Evolutionary conservation across 345 rosid genomes (phyloP).

Genomic region (Punica granatum): DNA sequence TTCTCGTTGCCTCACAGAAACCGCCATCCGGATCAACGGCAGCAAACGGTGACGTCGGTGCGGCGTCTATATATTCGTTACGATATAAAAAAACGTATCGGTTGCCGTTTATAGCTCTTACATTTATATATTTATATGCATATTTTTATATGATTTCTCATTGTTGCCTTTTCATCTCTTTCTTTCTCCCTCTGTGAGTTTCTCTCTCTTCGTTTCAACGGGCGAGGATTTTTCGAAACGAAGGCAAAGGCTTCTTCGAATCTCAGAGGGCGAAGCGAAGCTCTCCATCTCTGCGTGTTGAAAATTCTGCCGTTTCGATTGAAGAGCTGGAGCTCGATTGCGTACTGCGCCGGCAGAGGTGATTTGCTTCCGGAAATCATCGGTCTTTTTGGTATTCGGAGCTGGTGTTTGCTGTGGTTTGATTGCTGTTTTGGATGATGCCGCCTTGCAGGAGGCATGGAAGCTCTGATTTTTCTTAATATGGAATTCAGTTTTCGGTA

Average conservation of each 20-base stretch:
- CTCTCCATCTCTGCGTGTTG: conserved; percentile 1
- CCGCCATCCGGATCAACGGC: conserved; percentile 24
- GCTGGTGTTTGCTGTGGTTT: background rate
- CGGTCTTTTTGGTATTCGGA: background rate
- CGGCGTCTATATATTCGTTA: conserved; percentile 47
- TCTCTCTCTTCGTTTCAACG: conserved; percentile 63
- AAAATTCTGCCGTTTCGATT: background rate
- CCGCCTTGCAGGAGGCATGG: background rate
- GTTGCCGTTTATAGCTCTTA: background rate
- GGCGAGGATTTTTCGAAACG: conserved; percentile 70
- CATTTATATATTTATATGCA: background rate
- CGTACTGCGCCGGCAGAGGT: conserved; percentile 4
- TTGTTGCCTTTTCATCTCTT: background rate
- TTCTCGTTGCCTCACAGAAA: background rate
- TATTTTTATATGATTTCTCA: background rate
- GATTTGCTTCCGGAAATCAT: background rate
- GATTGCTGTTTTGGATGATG: conserved; percentile 7
- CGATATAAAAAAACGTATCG: conserved; percentile 12
- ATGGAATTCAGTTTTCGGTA: conserved; percentile 1
- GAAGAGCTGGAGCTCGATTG: conserved; percentile 2
- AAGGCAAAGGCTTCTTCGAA: conserved; percentile 14
- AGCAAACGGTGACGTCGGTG: conserved; percentile 60
- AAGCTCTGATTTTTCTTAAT: conserved; percentile 16
- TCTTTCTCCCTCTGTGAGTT: conserved; percentile 13
- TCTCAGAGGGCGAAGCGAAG: conserved; percentile 12